Conservation (phyloP, 768 basidiomycete genomes). For the Fomitopsis pulvina region DNA sequence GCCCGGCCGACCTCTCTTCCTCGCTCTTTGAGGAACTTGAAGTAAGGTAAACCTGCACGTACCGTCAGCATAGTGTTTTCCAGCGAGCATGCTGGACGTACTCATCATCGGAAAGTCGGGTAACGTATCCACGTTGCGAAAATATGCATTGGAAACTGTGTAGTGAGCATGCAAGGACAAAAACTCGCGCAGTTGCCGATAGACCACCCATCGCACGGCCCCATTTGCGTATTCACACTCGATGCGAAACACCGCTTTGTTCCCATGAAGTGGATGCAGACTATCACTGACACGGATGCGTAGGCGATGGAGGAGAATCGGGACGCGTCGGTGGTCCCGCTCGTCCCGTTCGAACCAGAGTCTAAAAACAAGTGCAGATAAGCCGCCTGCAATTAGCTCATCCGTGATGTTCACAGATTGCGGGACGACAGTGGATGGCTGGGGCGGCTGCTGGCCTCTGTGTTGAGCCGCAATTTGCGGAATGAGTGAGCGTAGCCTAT, state of each 20-base stretch:
- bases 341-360: constrained; percentile 89
- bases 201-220: constrained; percentile 89
- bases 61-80: not conserved
- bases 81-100: constrained; percentile 22
- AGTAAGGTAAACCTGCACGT: constrained; percentile 71
- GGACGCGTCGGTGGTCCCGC: constrained; percentile 74
- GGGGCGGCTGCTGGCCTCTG: constrained; percentile 25
- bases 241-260: constrained; percentile 81
- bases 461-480: constrained; percentile 42
- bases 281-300: constrained; percentile 85
- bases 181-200: constrained; percentile 90
- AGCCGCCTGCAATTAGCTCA: constrained; percentile 74
- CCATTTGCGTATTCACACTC: constrained; percentile 97
- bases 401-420: constrained; percentile 69
- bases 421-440: constrained; percentile 45
- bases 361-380: constrained; percentile 71
- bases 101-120: constrained; percentile 91
- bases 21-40: constrained; percentile 70
- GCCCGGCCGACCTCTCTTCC: constrained; percentile 49
- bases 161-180: constrained; percentile 87
- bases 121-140: constrained; percentile 64
- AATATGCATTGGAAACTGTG: constrained; percentile 74
- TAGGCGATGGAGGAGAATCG: constrained; percentile 70
- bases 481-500: constrained; percentile 56
- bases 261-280: constrained; percentile 68